Base-by-base conservation (phyloP, 2,329 filamentous ascomycete species). In the Calonectria pseudoturangicola region DNA sequence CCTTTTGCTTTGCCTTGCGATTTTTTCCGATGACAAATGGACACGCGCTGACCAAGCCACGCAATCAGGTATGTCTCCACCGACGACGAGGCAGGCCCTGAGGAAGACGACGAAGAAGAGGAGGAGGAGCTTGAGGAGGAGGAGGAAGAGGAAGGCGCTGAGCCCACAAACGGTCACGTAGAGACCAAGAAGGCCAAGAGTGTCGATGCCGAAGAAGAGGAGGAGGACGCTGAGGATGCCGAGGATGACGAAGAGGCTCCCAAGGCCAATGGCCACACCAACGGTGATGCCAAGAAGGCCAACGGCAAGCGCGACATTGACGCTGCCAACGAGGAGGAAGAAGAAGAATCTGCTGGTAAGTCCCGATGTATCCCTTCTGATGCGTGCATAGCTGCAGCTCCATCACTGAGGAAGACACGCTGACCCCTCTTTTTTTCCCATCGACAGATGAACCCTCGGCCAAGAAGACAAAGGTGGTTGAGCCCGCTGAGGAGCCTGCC, bases 51-150 rank as follows among this genome's bases (percentile, higher is more conserved):
- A 79, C 73, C 66, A 10, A 60, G 48, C 47, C 54, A 54, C 30
- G 58, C 25, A 45, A 69, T 71, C 18, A 85, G 84, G 79, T 85
- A 85, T 67, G 73, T 81, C 76, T 84, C 79, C 54, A 80, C 80
- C 4, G 85, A 84, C 15, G 85, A 85, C 12, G 83, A 83, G 2
- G 84, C 85, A 12, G 85, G 83, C 18, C 54, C 54, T 25, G 54
- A 39, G 2, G 82, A 80, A 4, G 82, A 82, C 16, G 84, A 84
- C 7, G 84, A 81, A n/a, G 84, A 85, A 7, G 84, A 78, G 1
- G 83, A 82, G 0, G 83, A 78, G 3, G 83, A 82, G 5, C 84
- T 82, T 1, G 84, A 82, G 16, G 82, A 76, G 18, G 80, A 75
- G 13, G 79, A 67, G 13, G 84, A 81, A 15, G 82, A 76, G n/a